phyloP scores from a whole-genome alignment of 331 rosid species.

The Malus hybrid region DNA sequence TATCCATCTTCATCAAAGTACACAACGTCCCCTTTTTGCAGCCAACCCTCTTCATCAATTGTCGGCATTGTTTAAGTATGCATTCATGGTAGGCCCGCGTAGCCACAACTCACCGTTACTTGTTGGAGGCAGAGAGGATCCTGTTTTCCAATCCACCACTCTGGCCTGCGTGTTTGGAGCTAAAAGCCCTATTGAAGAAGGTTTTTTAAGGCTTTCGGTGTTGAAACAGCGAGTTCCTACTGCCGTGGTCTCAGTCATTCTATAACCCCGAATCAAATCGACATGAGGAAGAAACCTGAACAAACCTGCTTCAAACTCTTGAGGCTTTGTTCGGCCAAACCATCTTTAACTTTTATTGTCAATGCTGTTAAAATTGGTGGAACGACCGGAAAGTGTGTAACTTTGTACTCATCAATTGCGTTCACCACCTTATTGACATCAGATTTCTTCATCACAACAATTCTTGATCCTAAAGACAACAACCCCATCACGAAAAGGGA shows the following conservation, averaged over 20 bases:
- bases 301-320: conserved; percentile 73
- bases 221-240: conserved; percentile 74
- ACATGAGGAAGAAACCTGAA: conserved; percentile 41
- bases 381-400: conserved; percentile 54
- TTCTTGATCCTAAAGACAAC: conserved; percentile 61
- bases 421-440: conserved; percentile 34
- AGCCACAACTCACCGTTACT: conserved; percentile 76
- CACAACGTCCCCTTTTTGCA: conserved; percentile 65
- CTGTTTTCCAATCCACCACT: conserved; percentile 57
- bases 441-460: conserved; percentile 66
- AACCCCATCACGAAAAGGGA: conserved; percentile 53
- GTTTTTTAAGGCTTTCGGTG: conserved; percentile 38
- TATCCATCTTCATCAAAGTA: conserved; percentile 70
- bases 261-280: conserved; percentile 91
- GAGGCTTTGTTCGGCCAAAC: conserved; percentile 22
- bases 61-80: conserved; percentile 65
- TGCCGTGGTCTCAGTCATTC: conserved; percentile 81
- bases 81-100: conserved; percentile 77
- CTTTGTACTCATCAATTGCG: conserved; percentile 49
- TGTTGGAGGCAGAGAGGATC: conserved; percentile 60
- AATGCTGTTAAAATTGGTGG: conserved; percentile 62
- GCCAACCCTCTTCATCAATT: conserved; percentile 63
- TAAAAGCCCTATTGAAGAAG: conserved; percentile 66
- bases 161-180: conserved; percentile 86
- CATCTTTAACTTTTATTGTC: conserved; percentile 28